Percentiles rank a stretch among this genome's conserved stretches.
Evolutionary conservation across 2,329 filamentous ascomycete genomes (phyloP).

Genomic region (Epichloe bromicola): DNA sequence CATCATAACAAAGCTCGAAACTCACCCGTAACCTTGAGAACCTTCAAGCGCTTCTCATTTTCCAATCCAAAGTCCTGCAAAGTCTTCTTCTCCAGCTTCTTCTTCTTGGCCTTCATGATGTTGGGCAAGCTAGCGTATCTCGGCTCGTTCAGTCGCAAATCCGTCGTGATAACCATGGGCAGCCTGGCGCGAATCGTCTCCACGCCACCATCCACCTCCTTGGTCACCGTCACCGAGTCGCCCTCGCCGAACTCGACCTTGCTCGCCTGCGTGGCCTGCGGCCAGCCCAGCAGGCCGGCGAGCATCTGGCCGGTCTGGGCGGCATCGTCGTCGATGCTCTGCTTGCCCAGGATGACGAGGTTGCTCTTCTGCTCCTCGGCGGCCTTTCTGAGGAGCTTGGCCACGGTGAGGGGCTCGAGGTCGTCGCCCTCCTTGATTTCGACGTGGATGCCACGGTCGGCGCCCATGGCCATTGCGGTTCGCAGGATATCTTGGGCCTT

Average conservation of each 20-base stretch:
- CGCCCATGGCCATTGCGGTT: slow-evolving; percentile 98
- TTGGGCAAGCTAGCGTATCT: slow-evolving; percentile 91
- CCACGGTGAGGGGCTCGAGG: slow-evolving; percentile 80
- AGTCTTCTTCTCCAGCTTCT: slow-evolving; percentile 87
- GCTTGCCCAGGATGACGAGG: slow-evolving; percentile 88
- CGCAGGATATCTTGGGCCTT: slow-evolving; percentile 83
- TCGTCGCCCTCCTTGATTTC: slow-evolving; percentile 63
- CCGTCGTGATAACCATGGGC: slow-evolving; percentile 89
- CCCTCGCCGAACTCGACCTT: slow-evolving; percentile 64
- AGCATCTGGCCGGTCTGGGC: slow-evolving; percentile 98
- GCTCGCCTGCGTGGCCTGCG: slow-evolving; percentile 87
- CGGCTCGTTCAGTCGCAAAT: slow-evolving; percentile 87
- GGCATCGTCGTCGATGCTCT: slow-evolving; percentile 94
- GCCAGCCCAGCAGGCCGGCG: slow-evolving; percentile 80
- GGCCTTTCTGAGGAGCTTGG: slow-evolving; percentile 72
- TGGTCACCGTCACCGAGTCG: slow-evolving; percentile 62
- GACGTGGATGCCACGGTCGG: slow-evolving; percentile 81
- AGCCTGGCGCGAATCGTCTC: slow-evolving; percentile 79
- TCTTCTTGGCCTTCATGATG: slow-evolving; percentile 99
- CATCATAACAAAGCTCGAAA: not conserved
- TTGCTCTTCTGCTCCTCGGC: slow-evolving; percentile 80
- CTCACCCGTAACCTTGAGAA: slow-evolving; percentile 73
- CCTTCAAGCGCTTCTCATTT: slow-evolving; percentile 65
- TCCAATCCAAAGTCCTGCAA: slow-evolving; percentile 72
- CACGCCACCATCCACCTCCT: slow-evolving; percentile 89